Evolutionary conservation across 208 protist species (phyloP), one percentile per base, ranked within the genome.

Genomic region (Trypanosoma theileri): DNA sequence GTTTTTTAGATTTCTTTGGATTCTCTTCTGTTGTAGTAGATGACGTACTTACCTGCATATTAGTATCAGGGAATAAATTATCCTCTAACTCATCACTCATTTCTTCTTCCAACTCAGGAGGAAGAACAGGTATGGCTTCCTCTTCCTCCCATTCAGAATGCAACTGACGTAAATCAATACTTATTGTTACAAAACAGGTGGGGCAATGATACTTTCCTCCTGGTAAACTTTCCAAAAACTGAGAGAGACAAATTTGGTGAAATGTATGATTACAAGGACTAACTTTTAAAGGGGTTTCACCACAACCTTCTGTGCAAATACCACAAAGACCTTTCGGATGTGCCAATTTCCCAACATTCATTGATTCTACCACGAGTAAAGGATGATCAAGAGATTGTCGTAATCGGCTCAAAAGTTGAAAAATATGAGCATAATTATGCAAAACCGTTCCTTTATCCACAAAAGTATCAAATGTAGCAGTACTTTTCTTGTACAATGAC

Each of bases 391-490:
- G 81, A 24, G 93, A 84, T 74, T 98, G 95, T 11, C 93, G 86
- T 57, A 98, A 84, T 17, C 93, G 85, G 62, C 90, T 94, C 42
- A 98, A 80, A 42, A 98, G 75, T 72, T 97, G 92, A 79, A 98
- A 97, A 74, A 98, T 97, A 71, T 98, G 90, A 35, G 93, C 93
- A 76, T 98, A 98, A 80, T 98, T 98, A 81, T 98, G 90, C 50
- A 98, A 75, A 52, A 98, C 79, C 10, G 91, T 97, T 45, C 91
- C 91, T 67, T 94, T 95, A 53, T 76, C 53, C 19, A 98, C 87
- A 76, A 97, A 98, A 14, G 84, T 93, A 67, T 98, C 89, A 71
- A 97, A 98, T 59, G 92, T 73, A 3, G 88, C 75, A 64, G 90
- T 89, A 58, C 86, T 93, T 72, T 85, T 91, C 78, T 97, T 96